Evolutionary conservation across 768 basidiomycete genomes (phyloP), one percentile per base, ranked within the genome.

Genomic region (Hericium alpestre): DNA sequence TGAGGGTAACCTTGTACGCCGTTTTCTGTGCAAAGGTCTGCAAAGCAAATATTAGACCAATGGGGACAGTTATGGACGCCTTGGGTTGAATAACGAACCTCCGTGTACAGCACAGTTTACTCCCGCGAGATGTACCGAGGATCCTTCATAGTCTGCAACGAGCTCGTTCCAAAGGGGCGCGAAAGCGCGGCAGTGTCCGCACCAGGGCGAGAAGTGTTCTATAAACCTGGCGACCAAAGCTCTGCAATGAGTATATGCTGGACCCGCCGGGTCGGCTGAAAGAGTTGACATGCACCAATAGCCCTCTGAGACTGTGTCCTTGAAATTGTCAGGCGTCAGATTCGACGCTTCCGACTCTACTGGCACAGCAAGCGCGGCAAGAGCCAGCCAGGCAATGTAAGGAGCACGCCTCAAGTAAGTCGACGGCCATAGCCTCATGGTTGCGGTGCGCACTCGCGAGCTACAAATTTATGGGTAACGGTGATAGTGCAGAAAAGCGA

Each of bases 201-300:
- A 96, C 65, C 84, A 86, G 0, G 93, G 93, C 1, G 90, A 93
- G 67, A 82, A 96, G 69, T 89, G 86, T 64, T 95, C 92, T 51
- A 95, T 74, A 58, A 94, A 83, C 83, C 83, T 77, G 59, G 27
- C 32, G 16, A 32, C 11, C 22, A 43, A 41, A 38, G 10, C 18
- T 37, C 27, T 54, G 25, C 57, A 37, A n/a, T 22, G 18, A 18
- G 51, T 38, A n/a, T 22, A 25, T 25, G 12, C 43, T 55, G 18
- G 39, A n/a, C 5, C 8, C 32, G 8, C 32, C 6, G 32, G 32
- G 6, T 32, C 9, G 32, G 32, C 32, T 32, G 32, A 32, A 40
- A 13, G 15, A 10, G n/a, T 55, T n/a, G 64, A 11, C 3, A 4
- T 74, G 6, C 49, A 79, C 86, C 85, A 89, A 4, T 82, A 71